A percentile compares a stretch with the other conserved stretches of the same genome.
Evolutionary conservation across 2,329 filamentous ascomycete genomes (phyloP).

Genomic region (Colletotrichum higginsianum): DNA sequence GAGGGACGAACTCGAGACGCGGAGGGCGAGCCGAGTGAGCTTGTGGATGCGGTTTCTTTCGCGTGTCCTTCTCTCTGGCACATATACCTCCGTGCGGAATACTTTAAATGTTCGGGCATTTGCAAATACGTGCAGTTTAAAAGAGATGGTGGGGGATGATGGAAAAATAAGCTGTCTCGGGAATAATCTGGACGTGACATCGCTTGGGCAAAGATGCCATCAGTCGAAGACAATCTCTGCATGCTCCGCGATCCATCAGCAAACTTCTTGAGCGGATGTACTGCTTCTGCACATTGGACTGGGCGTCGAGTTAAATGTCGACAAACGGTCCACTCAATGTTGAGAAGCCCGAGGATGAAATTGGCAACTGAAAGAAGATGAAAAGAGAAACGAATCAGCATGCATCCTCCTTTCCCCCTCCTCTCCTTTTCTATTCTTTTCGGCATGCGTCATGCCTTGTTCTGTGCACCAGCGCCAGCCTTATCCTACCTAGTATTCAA

Average conservation of each 20-base stretch:
- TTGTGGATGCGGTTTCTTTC: conserved; percentile 19
- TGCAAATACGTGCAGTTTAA: too few species aligned
- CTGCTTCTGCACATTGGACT: background rate
- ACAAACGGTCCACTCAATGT: conserved; percentile 17
- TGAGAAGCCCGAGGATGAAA: conserved; percentile 22
- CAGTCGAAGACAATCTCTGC: conserved; percentile 31
- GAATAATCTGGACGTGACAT: conserved; percentile 13
- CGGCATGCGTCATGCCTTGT: background rate
- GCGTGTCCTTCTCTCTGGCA: conserved; percentile 17
- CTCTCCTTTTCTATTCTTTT: background rate
- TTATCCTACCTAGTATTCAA: background rate
- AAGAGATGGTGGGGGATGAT: too few species aligned
- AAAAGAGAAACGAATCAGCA: conserved; percentile 10
- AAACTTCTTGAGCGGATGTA: conserved; percentile 14
- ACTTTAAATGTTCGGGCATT: too few species aligned
- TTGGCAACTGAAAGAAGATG: conserved; percentile 15
- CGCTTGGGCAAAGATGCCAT: conserved; percentile 34
- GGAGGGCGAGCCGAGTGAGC: conserved; percentile 25
- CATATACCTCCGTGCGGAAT: background rate
- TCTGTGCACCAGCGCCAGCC: background rate
- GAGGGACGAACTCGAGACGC: background rate
- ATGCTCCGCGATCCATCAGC: conserved; percentile 18
- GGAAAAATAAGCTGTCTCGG: background rate
- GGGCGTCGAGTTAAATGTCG: conserved; percentile 16
- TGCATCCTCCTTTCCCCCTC: background rate